A percentile compares a stretch with the other conserved stretches of the same genome.
Evolutionary conservation across 495 filamentous ascomycete genomes (phyloP).

Genomic region (Pseudevernia furfuracea): DNA sequence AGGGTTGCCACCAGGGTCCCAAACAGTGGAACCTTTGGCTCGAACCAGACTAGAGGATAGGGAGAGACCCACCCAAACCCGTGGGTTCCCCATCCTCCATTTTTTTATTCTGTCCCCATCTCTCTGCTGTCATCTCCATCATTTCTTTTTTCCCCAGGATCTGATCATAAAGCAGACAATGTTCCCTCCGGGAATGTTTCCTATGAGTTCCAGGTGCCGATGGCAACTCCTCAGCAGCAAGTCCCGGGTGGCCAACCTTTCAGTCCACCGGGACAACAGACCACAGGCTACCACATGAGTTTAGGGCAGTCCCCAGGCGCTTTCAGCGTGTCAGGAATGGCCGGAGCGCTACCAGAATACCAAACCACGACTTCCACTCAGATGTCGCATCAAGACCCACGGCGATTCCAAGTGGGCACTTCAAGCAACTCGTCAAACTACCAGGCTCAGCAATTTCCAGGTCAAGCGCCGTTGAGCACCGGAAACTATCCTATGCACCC

Average conservation of each 20-base stretch:
- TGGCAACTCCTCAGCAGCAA: conserved; percentile 22
- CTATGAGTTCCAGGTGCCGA: conserved; percentile 17
- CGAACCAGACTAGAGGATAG: conserved; percentile 19
- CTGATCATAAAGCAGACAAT: conserved; percentile 11
- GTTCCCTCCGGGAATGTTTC: conserved; percentile 17
- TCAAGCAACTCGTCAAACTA: conserved; percentile 34
- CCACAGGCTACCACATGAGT: conserved; percentile 23
- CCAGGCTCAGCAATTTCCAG: conserved; percentile 34
- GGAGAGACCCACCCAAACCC: conserved; percentile 19
- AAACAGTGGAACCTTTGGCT: conserved; percentile 13
- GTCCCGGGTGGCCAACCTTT: conserved; percentile 26
- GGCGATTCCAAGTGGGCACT: conserved; percentile 30
- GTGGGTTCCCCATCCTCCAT: neutral
- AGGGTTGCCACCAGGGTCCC: conserved; percentile 20
- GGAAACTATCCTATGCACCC: conserved; percentile 29
- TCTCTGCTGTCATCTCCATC: neutral
- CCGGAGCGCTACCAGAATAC: conserved; percentile 39
- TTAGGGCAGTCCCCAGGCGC: conserved; percentile 31
- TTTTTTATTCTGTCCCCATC: neutral
- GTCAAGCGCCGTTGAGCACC: conserved; percentile 26
- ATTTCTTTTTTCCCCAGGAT: neutral
- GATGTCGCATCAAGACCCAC: conserved; percentile 31
- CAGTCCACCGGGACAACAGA: conserved; percentile 26
- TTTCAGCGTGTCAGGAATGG: conserved; percentile 44
- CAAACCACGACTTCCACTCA: conserved; percentile 19